phyloP scores from a whole-genome alignment of 257 asterid genomes.

The Nicotiana otophora region DNA sequence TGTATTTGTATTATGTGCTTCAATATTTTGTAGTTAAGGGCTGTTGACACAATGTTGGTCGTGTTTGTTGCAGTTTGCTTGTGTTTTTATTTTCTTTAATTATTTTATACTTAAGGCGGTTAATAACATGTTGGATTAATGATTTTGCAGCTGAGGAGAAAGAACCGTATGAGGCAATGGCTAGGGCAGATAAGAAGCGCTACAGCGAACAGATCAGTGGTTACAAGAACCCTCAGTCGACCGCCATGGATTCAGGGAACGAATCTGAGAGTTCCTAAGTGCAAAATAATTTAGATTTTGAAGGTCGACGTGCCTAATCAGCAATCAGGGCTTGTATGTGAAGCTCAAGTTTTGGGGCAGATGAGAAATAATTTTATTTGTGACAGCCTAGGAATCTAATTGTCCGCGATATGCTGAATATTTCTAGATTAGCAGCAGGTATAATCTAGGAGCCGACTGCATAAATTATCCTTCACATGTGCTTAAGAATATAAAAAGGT shows the following conservation, averaged over 20 bases:
- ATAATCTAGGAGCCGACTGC: background rate
- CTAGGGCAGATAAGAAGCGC: conserved; percentile 77
- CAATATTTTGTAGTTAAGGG: background rate
- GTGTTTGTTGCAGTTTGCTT: conserved; percentile 27
- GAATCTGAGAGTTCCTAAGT: conserved; percentile 50
- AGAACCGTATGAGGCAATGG: conserved; percentile 76
- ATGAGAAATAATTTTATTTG: background rate
- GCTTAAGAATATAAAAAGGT: background rate
- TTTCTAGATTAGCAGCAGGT: background rate
- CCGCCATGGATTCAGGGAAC: conserved; percentile 36
- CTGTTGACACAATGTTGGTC: background rate
- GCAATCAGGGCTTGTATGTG: background rate
- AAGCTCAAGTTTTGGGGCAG: background rate
- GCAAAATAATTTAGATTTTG: background rate
- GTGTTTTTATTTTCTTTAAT: background rate
- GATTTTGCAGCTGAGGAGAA: conserved; percentile 67
- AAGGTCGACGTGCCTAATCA: background rate
- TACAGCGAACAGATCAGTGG: conserved; percentile 61
- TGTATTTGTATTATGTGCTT: background rate
- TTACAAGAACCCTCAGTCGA: conserved; percentile 56
- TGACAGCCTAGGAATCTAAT: background rate
- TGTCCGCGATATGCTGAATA: background rate
- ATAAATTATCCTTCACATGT: background rate
- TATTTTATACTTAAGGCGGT: background rate
- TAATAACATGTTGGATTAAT: background rate